Base-by-base conservation (phyloP, 257 asterid genomes). In the Przewalskia tangutica region DNA sequence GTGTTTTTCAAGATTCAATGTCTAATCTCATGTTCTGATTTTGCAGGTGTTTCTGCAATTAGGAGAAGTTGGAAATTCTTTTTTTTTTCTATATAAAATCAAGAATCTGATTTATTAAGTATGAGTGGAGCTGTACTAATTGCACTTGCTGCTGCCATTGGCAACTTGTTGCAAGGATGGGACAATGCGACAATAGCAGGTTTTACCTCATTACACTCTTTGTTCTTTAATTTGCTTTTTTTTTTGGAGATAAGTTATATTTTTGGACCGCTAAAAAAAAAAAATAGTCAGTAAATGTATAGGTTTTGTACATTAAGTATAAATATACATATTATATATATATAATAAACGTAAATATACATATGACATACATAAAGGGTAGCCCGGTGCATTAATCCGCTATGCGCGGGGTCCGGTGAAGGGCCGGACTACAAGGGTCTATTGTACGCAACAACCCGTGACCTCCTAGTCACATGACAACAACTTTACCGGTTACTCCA, bases 101-200 rank as follows among this genome's bases (percentile, higher is more conserved):
- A 64, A 75, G 70, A 65, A 54, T 53, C 68, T 53, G 14, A 68
- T 83, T 79, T 55, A 27, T 48, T 27, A 64, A 88, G 36, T 84
- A 96, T 94, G 99, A 91, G 86, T 66, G 97, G 97, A 77, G 94
- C 98, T 65, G 95, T 94, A 86, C 83, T 90, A 0, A 97, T 93
- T 34, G 98, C 99, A 2, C 85, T 93, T 82, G 92, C 91, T 54
- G 98, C 99, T n/a, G 97, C 98, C 81, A 89, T 96, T 70, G 98
- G 99, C 36, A 95, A 95, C 84, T 13, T 95, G 80, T 85, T 94
- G 89, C 99, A 95, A 86, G 99, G 99, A 89, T 95, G 99, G 98
- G 99, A 95, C 58, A 95, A 95, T 86, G 99, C 99, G 6, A 92
- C 97, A 20, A 96, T 96, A 46, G 99, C 99, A 87, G 99, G 99